These are phyloP conservation scores for Exutisphaerella laricina DNA, from an alignment of 2,329 filamentous ascomycete genomes.

Conservation along the genomic window DNA sequence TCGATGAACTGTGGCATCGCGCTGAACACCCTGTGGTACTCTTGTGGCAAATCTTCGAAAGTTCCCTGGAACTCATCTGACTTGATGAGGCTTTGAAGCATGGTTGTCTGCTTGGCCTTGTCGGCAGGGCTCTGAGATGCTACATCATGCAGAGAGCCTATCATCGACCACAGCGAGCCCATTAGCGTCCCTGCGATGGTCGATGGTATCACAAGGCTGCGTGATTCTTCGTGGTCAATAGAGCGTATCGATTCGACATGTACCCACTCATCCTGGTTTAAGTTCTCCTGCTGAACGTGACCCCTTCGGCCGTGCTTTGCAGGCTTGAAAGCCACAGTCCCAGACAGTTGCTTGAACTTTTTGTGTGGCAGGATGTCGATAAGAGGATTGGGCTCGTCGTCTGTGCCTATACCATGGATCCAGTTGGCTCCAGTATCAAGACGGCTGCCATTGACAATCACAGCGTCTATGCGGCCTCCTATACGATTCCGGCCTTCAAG, in stretches of 20 bases:
- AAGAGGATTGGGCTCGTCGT: constrained; percentile 22
- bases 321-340: constrained; percentile 16
- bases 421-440: constrained; percentile 26
- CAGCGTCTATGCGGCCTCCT: constrained; percentile 23
- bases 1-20: constrained; percentile 23
- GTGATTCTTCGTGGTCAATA: not conserved
- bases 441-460: constrained; percentile 19
- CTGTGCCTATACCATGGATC: constrained; percentile 26
- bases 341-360: constrained; percentile 12
- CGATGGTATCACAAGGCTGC: constrained; percentile 18
- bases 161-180: constrained; percentile 17
- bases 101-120: constrained; percentile 16
- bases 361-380: constrained; percentile 23
- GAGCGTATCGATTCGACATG: not conserved
- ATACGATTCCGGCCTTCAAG: constrained; percentile 24
- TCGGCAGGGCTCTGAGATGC: constrained; percentile 9
- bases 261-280: constrained; percentile 11
- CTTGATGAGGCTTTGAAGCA: constrained; percentile 16
- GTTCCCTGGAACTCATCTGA: constrained; percentile 10
- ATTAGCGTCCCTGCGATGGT: constrained; percentile 11
- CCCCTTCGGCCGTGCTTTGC: too few species aligned
- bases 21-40: constrained; percentile 16
- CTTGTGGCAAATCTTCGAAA: constrained; percentile 13
- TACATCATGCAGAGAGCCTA: constrained; percentile 17
- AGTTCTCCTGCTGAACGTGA: not conserved